Evolutionary conservation across 1,284 basidiomycete genomes (phyloP), one percentile per base, ranked within the genome.

Genomic region (Rhodofomes roseus): DNA sequence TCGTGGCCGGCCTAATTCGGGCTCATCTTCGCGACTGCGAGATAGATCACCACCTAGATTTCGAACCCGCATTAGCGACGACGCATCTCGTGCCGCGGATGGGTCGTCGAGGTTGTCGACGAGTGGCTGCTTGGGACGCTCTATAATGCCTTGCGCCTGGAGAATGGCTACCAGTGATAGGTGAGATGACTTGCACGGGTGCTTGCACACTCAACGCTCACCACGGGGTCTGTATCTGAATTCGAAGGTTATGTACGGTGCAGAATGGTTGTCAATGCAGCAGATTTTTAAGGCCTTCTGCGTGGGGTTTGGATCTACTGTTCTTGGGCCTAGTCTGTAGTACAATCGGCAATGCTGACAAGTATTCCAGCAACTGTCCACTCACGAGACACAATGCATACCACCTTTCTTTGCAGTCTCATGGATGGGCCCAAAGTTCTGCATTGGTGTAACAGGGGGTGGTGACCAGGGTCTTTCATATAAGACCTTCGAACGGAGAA

Each of bases 321-420:
- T 34, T 34, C 11, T 11, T 34, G 31, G 11, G 11, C 5, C 31
- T 34, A 34, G 11, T 34, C 11, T 11, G 11, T 4, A 34, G 31
- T 34, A 5, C 31, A 34, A 11, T 34, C 4, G 4, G 31, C 31
- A 34, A 34, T 34, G 31, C 31, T 11, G 31, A 11, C 11, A 11
- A 34, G 4, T 4, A 34, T 11, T 11, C 31, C 5, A 34, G 11
- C 11, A 11, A 34, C 31, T n/a, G 20, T 12, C 1, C 22, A 44
- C 43, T 25, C 52, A 65, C 64, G 62, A 57, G 4, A 65, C 60
- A 27, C 64, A 63, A 44, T 65, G 64, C n/a, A 59, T 44, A 20
- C 64, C 64, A 11, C 55, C 65, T 46, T 68, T 68, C 64, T 68
- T 68, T 39, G 57, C 63, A 16, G 63, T 61, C 43, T 68, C 67